Base-by-base conservation (phyloP, 352 stramenopile genomes). In the Globisporangium orthogonon region DNA sequence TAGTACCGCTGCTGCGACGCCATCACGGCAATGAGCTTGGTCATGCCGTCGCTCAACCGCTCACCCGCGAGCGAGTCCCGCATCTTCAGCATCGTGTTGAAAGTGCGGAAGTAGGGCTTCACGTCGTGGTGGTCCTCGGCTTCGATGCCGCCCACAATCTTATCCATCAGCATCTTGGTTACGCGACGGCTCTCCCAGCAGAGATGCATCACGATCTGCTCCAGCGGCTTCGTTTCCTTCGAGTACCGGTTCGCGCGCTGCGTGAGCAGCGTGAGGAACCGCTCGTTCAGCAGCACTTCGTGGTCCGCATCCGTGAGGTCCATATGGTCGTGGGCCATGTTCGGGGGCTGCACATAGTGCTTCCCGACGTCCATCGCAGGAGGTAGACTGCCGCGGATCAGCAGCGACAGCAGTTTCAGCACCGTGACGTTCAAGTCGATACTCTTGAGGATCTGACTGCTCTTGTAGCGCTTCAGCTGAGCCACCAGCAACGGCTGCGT, bases 61-160 rank as follows among this genome's bases (percentile, higher is more conserved):
- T 89, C 76, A 2, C 33, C 50, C 11, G 77, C 65, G 7, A 94
- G 65, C 11, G 76, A 86, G 63, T 94, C 84, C 14, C 79, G 75
- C 31, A 93, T 72, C 58, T 91, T 92, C 18, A 94, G 61, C 11
- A 95, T 54, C 52, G 83, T 76, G 40, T 87, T 90, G 6, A 96
- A 56, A n/a, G 83, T 89, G 13, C 86, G 86, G 57, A 96, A 94
- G 47, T 88, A 94, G n/a, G 84, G 67, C 49, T 96, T 96, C 49
- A 96, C 72, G 45, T 94, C 83, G 33, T 94, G 79, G 54, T 94
- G 80, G 56, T 96, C 84, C 52, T 91, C 76, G 31, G 65, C 61
- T 57, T 94, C 78, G 14, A 96, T 84, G n/a, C 80, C 84, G 37
- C 79, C 64, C 54, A 87, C 74, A 55, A 95, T 81, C 18, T 62